Conservation (phyloP, 2,329 filamentous ascomycete genomes). For the Claviceps monticola region DNA sequence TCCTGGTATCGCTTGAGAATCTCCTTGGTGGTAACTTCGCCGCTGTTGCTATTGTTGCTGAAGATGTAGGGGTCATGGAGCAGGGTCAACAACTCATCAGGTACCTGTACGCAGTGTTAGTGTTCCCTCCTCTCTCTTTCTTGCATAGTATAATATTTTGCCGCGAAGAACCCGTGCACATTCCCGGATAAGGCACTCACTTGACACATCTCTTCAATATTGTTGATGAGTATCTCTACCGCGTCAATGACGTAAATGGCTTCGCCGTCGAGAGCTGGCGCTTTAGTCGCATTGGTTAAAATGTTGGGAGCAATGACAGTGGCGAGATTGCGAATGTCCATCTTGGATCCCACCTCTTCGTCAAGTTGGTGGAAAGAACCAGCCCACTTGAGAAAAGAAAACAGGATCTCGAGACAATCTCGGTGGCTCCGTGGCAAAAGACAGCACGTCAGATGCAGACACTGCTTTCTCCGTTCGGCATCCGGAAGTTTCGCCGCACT, state of each 20-base stretch:
- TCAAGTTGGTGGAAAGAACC: conserved; percentile 95
- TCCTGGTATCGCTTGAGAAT: conserved; percentile 90
- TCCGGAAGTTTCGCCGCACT: conserved; percentile 79
- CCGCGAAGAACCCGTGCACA: not conserved
- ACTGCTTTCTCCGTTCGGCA: conserved; percentile 65
- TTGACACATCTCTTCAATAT: conserved; percentile 94
- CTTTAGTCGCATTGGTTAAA: conserved; percentile 56
- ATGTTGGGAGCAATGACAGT: conserved; percentile 97
- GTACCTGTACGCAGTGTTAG: conserved; percentile 47
- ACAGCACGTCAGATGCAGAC: conserved; percentile 84
- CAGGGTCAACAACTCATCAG: conserved; percentile 77
- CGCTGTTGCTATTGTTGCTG: conserved; percentile 60
- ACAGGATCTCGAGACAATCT: conserved; percentile 88
- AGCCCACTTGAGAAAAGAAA: conserved; percentile 93
- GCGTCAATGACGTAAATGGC: conserved; percentile 90
- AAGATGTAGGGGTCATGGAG: conserved; percentile 74
- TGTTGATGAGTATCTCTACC: conserved; percentile 78
- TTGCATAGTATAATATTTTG: not conserved
- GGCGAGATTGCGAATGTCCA: conserved; percentile 95
- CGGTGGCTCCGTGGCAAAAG: conserved; percentile 83
- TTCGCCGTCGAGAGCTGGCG: conserved; percentile 61
- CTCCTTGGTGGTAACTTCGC: conserved; percentile 91
- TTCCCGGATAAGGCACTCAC: conserved; percentile 40
- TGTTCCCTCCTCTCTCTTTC: too few relatives aligned
- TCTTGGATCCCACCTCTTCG: conserved; percentile 93